These are phyloP conservation scores for Saprolegnia diclina DNA, from an alignment of 352 stramenopile species.

Conservation along the genomic window DNA sequence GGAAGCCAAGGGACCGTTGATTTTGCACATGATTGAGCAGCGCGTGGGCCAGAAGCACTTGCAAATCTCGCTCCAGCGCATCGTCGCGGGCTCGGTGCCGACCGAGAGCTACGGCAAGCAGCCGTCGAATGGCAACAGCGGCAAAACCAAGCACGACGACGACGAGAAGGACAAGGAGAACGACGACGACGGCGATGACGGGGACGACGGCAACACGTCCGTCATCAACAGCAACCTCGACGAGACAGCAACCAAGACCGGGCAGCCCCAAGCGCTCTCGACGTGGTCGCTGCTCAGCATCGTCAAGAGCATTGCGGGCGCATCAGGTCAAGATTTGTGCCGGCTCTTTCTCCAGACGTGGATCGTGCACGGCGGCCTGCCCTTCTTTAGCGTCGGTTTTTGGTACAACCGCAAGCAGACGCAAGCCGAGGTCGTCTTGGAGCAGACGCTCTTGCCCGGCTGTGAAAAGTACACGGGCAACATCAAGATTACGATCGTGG, in stretches of 20 bases:
- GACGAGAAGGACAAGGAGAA: slow-evolving; percentile 32
- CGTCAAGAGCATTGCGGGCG: slow-evolving; percentile 71
- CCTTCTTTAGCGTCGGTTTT: slow-evolving; percentile 81
- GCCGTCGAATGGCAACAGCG: background rate
- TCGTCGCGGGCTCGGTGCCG: slow-evolving; percentile 41
- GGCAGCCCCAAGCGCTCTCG: slow-evolving; percentile 48
- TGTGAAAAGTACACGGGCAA: slow-evolving; percentile 73
- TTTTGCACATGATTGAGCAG: slow-evolving; percentile 82
- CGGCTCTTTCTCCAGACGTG: slow-evolving; percentile 75
- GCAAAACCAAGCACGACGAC: slow-evolving; percentile 27
- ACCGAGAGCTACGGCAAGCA: slow-evolving; percentile 30
- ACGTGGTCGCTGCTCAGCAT: slow-evolving; percentile 74
- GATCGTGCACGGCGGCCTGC: slow-evolving; percentile 78
- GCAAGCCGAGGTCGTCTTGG: slow-evolving; percentile 75
- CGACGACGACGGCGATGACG: slow-evolving; percentile 36
- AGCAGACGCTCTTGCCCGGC: slow-evolving; percentile 72
- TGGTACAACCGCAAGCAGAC: slow-evolving; percentile 88
- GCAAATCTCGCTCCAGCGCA: slow-evolving; percentile 68
- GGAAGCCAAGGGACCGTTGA: slow-evolving; percentile 70
- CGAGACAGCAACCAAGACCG: background rate
- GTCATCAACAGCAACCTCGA: background rate
- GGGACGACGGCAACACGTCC: slow-evolving; percentile 31
- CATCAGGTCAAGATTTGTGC: slow-evolving; percentile 63
- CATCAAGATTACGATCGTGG: slow-evolving; percentile 81
- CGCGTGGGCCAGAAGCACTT: slow-evolving; percentile 64